A percentile compares a stretch with the other conserved stretches of the same genome.
Conservation (phyloP, 2,329 filamentous ascomycete genomes). For the Talaromyces verruculosus region DNA sequence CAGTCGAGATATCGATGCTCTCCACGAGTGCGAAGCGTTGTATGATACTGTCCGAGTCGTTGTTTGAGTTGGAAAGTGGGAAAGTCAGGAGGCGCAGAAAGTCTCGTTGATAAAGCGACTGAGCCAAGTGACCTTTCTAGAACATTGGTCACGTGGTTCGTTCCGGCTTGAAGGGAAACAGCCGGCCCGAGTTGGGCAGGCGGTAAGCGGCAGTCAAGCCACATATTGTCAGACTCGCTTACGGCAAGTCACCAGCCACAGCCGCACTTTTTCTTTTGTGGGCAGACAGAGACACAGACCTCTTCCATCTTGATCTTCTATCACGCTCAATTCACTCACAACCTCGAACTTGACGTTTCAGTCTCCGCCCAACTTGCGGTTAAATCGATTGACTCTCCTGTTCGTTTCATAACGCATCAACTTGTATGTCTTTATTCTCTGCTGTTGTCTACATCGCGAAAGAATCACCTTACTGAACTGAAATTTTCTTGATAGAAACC, state of each 20-base stretch:
- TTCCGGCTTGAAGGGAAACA: background rate
- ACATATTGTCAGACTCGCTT: conserved; percentile 38
- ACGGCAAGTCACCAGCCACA: conserved; percentile 37
- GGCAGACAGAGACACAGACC: conserved; percentile 27
- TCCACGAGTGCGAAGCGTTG: background rate
- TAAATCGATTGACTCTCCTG: conserved; percentile 94
- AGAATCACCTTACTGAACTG: background rate
- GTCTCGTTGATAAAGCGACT: background rate
- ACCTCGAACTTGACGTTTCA: conserved; percentile 90
- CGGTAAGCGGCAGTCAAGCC: conserved; percentile 27
- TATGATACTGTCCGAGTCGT: background rate
- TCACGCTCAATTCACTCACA: conserved; percentile 34
- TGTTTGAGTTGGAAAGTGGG: background rate
- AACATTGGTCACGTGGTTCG: conserved; percentile 19
- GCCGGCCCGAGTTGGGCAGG: conserved; percentile 8
- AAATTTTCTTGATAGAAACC: conserved; percentile 19
- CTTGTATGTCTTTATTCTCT: conserved; percentile 28
- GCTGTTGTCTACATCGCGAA: background rate
- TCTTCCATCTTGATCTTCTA: conserved; percentile 30
- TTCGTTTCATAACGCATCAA: conserved; percentile 39
- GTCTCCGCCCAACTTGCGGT: conserved; percentile 97
- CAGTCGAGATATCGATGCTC: background rate
- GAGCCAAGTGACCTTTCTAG: conserved; percentile 17
- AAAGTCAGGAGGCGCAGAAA: conserved; percentile 2
- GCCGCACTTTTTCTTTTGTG: conserved; percentile 39